Conservation (phyloP, 2,329 filamentous ascomycete genomes). For the Alternaria solani region DNA sequence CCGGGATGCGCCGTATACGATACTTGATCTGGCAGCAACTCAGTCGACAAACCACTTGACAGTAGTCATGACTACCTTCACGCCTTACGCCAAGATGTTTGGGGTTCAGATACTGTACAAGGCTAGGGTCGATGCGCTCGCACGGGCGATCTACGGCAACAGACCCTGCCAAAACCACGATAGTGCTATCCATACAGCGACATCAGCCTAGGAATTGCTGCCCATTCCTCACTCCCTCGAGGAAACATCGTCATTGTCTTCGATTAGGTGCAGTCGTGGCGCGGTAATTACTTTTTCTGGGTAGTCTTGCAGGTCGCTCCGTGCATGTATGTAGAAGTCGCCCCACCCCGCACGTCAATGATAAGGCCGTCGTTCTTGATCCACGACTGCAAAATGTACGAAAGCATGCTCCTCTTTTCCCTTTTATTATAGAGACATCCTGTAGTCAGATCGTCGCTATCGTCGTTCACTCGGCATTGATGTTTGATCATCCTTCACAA, state of each 20-base stretch:
- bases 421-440: background rate
- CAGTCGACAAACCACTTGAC: conserved; percentile 17
- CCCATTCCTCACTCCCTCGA: conserved; percentile 2
- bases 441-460: background rate
- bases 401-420: background rate
- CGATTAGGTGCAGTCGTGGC: conserved; percentile 12
- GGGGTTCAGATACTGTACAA: conserved; percentile 44
- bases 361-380: conserved; percentile 16
- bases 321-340: conserved; percentile 18
- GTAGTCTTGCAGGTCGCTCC: conserved; percentile 12
- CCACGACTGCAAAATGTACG: background rate
- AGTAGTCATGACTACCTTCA: conserved; percentile 12
- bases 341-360: conserved; percentile 21
- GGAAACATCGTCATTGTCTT: conserved; percentile 8
- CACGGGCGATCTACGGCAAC: conserved; percentile 29
- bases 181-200: conserved; percentile 26
- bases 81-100: conserved; percentile 27
- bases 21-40: conserved; percentile 13
- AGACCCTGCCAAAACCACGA: conserved; percentile 30
- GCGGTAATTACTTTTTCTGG: conserved; percentile 19
- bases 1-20: conserved; percentile 18
- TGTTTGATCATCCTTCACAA: background rate
- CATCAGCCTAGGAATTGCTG: conserved; percentile 14
- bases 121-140: conserved; percentile 39
- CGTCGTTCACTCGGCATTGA: background rate